These are phyloP conservation scores for Blastobotrys illinoisensis DNA, from an alignment of 1,139 yeast species.

Conservation along the genomic window DNA sequence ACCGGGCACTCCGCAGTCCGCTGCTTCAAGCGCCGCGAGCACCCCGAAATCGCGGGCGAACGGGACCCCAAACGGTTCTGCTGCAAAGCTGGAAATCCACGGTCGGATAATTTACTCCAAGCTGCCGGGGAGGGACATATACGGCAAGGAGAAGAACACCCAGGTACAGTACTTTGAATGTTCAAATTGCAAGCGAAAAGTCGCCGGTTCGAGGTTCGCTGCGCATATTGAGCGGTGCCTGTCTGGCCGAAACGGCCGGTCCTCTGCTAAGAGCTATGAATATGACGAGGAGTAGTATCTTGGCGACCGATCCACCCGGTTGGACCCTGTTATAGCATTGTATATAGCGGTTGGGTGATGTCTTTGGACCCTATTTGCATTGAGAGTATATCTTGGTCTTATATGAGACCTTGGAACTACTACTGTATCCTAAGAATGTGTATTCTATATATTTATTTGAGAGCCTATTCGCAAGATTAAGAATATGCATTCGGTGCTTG, in stretches of 20 bases:
- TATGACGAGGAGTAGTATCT: neutral
- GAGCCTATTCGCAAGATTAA: slow-evolving; percentile 1
- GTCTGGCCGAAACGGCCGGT: slow-evolving; percentile 42
- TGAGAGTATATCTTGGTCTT: neutral
- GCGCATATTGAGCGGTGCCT: slow-evolving; percentile 87
- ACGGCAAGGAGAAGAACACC: slow-evolving; percentile 42
- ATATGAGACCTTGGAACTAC: neutral
- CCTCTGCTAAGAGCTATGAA: slow-evolving; percentile 12
- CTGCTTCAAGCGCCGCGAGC: neutral
- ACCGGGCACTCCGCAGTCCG: slow-evolving; percentile 17
- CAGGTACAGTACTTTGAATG: slow-evolving; percentile 63
- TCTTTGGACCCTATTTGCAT: neutral
- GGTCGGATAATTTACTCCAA: slow-evolving; percentile 28
- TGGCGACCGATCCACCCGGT: neutral
- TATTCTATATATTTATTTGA: neutral
- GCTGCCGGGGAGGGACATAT: slow-evolving; percentile 43
- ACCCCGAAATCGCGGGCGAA: slow-evolving; percentile 28
- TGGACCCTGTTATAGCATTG: neutral
- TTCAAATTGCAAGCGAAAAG: slow-evolving; percentile 73
- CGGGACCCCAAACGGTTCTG: slow-evolving; percentile 12
- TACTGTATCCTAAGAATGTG: neutral
- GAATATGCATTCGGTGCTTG: neutral
- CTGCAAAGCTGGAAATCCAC: slow-evolving; percentile 21
- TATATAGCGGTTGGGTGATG: neutral
- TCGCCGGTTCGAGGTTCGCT: slow-evolving; percentile 89